Conservation (phyloP, 768 basidiomycete genomes). For the Holtermannia corniformis region DNA sequence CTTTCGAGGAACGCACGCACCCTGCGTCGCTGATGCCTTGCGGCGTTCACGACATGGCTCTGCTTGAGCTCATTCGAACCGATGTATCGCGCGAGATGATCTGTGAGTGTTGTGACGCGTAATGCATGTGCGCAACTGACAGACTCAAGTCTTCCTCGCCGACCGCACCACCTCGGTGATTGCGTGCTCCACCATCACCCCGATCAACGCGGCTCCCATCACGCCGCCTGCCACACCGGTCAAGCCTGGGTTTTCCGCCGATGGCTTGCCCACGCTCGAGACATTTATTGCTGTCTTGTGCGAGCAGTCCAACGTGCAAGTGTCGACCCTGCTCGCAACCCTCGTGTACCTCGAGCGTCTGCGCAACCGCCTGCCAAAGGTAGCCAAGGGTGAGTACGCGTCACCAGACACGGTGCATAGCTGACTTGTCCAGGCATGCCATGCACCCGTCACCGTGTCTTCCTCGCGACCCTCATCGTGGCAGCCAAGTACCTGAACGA, state of each 20-base stretch:
- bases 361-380: slow-evolving; percentile 62
- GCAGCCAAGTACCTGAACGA: slow-evolving; percentile 88
- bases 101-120: slow-evolving; percentile 38
- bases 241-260: slow-evolving; percentile 42
- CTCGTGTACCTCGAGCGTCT: slow-evolving; percentile 87
- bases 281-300: slow-evolving; percentile 79
- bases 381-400: slow-evolving; percentile 65
- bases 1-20: slow-evolving; percentile 38
- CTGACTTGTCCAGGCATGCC: slow-evolving; percentile 28
- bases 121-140: not conserved
- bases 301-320: slow-evolving; percentile 75
- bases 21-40: slow-evolving; percentile 36
- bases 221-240: slow-evolving; percentile 61
- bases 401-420: not conserved
- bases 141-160: slow-evolving; percentile 54
- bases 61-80: slow-evolving; percentile 67
- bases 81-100: slow-evolving; percentile 77
- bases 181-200: slow-evolving; percentile 42
- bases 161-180: slow-evolving; percentile 68
- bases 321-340: slow-evolving; percentile 79
- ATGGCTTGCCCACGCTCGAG: slow-evolving; percentile 60
- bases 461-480: slow-evolving; percentile 77
- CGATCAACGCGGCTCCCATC: slow-evolving; percentile 46
- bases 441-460: slow-evolving; percentile 71
- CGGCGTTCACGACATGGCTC: slow-evolving; percentile 62